Percentiles rank a stretch among this genome's conserved stretches.
phyloP scores from a whole-genome alignment of 768 basidiomycete species.

The Ramaria rubella region DNA sequence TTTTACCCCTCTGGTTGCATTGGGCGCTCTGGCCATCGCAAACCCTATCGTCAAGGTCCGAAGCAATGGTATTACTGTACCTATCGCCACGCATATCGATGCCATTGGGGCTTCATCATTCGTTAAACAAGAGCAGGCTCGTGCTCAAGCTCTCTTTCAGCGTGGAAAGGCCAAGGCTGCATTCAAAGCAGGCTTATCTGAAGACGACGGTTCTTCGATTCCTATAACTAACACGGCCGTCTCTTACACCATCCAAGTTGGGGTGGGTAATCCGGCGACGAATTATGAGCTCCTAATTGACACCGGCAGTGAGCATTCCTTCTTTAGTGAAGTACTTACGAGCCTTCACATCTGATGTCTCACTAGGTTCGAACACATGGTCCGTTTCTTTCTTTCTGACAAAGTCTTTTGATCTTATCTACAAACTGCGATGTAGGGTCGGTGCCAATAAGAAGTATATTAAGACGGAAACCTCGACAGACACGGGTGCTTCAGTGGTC shows the following conservation, averaged over 20 bases:
- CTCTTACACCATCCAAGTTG: conserved; percentile 33
- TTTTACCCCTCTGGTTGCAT: not conserved
- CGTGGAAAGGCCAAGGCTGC: not conserved
- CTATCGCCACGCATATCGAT: conserved; percentile 3
- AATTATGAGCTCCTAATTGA: conserved; percentile 22
- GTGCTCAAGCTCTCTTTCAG: not conserved
- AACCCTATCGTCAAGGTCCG: conserved; percentile 4
- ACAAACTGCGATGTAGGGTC: conserved; percentile 34
- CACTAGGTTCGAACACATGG: not conserved
- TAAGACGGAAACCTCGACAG: conserved; percentile 41
- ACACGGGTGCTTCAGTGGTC: conserved; percentile 45
- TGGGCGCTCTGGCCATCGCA: not conserved
- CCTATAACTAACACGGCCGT: conserved; percentile 39
- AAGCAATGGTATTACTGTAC: not conserved
- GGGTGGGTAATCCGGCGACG: conserved; percentile 50
- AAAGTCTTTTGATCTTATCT: not conserved
- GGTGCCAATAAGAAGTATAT: conserved; percentile 43
- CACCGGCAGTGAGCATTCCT: not conserved
- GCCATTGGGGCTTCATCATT: not conserved
- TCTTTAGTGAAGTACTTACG: not conserved
- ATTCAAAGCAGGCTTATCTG: not conserved
- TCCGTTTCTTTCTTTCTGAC: not conserved
- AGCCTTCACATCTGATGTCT: not conserved
- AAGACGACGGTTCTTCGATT: not conserved
- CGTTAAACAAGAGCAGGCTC: not conserved